Base-by-base conservation (phyloP, 2,329 filamentous ascomycete genomes). In the Stagonosporopsis vannaccii region DNA sequence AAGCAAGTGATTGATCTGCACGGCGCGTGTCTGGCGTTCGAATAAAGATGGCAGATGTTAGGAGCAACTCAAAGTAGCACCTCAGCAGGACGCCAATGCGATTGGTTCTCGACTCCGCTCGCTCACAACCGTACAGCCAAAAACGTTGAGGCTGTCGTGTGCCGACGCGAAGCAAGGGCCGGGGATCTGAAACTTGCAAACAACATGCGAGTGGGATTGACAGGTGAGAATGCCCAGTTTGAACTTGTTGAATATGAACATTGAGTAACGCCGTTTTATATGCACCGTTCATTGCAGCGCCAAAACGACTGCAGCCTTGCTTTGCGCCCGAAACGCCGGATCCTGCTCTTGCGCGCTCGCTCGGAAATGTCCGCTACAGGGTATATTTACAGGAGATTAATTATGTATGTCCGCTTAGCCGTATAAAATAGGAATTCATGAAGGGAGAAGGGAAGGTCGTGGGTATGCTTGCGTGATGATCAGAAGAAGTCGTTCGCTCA, bases 281-380 rank as follows among this genome's bases (percentile, higher is more conserved):
- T 56, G 52, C 46, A 50, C 7, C 6, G 11, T n/a, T n/a, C 4
- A n/a, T 17, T 32, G 33, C 25, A 15, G 13, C n/a, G 41, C 9
- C 4, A 36, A 36, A 13, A 28, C 50, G 17, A 12, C 11, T 17
- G 9, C 32, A 19, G 39, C 33, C 39, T 44, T 39, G 26, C 40
- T 37, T 43, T 46, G 20, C 25, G 19, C 52, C 41, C 19, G 15
- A 51, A 51, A 56, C 47, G 53, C 46, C 47, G 30, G 28, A 46
- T 42, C n/a, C 26, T 39, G 33, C 52, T 56, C 45, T 45, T 56
- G 35, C 52, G 35, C 28, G 35, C 46, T 51, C 47, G 46, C 46
- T 50, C 13, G 20, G n/a, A 45, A 36, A 20, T 15, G 32, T 33
- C 32, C 20, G 11, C 28, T 37, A 35, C 36, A 33, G 43, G 48